These are phyloP conservation scores for Aspergillus sp. DNA, from an alignment of 2,329 filamentous ascomycete genomes.

Conservation along the genomic window DNA sequence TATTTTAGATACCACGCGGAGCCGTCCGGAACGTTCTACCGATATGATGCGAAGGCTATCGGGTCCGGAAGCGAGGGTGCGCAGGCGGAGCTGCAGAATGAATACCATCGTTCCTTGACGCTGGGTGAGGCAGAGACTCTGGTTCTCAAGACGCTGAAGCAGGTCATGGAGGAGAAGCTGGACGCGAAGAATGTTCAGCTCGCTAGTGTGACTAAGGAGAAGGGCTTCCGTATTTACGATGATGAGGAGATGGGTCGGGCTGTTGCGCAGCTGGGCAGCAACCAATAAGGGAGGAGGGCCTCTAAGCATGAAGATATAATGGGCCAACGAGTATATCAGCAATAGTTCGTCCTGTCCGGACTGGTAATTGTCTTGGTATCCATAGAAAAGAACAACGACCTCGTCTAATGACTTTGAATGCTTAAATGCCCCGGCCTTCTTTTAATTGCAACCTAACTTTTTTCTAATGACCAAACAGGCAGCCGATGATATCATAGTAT, in stretches of 20 bases:
- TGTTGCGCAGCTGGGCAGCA: conserved; percentile 67
- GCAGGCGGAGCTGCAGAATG: conserved; percentile 96
- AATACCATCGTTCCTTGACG: conserved; percentile 97
- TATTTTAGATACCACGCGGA: conserved; percentile 81
- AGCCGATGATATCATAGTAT: conserved; percentile 8
- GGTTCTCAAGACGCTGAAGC: conserved; percentile 96
- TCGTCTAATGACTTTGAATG: conserved; percentile 24
- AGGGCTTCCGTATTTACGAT: conserved; percentile 97
- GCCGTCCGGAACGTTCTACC: conserved; percentile 96
- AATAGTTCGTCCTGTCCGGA: conserved; percentile 18
- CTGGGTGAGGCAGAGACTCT: conserved; percentile 91
- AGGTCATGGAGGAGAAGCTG: conserved; percentile 99
- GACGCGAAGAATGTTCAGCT: conserved; percentile 98
- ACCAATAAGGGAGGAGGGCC: conserved; percentile 37
- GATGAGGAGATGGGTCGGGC: conserved; percentile 96
- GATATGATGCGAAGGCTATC: conserved; percentile 98
- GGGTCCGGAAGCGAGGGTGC: conserved; percentile 96
- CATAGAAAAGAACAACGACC: conserved; percentile 34
- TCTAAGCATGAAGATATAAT: conserved; percentile 18
- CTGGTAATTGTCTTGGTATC: conserved; percentile 23
- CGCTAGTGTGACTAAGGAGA: conserved; percentile 95
- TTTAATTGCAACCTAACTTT: neutral
- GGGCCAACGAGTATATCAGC: conserved; percentile 17
- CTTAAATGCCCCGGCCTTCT: neutral
- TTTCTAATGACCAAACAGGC: neutral